Evolutionary conservation across 768 basidiomycete species (phyloP).

Genomic region (Suillus americanus): DNA sequence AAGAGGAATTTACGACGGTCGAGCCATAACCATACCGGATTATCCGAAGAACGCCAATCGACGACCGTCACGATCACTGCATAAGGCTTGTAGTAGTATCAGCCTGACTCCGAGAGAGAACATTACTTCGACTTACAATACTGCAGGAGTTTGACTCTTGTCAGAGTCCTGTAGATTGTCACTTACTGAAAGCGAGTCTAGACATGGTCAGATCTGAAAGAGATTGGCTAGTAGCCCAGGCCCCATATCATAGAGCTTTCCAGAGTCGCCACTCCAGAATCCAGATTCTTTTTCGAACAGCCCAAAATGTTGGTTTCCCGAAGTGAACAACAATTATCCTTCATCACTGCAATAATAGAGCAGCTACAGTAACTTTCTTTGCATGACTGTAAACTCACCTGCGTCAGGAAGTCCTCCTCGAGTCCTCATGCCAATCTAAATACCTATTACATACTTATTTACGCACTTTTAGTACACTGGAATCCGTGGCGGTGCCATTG

Average conservation of each 20-base stretch:
- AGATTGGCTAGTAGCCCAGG: no score
- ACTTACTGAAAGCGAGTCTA: background rate
- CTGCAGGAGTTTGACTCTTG: background rate
- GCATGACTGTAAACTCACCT: no score
- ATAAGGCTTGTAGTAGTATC: background rate
- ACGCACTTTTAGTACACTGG: background rate
- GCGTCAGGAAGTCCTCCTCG: no score
- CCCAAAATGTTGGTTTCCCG: no score
- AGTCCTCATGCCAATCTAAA: no score
- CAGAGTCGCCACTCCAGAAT: background rate
- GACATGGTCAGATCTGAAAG: background rate
- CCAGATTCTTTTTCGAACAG: background rate
- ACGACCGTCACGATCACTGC: background rate
- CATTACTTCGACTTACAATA: background rate
- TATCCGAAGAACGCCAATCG: background rate
- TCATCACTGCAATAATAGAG: background rate
- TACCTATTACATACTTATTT: no score
- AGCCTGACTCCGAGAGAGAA: background rate
- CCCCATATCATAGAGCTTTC: background rate
- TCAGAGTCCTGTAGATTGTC: background rate
- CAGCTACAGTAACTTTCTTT: background rate
- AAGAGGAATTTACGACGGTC: background rate
- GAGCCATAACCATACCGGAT: background rate
- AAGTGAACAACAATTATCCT: background rate
- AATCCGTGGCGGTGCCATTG: background rate